Evolutionary conservation across 768 basidiomycete genomes (phyloP).

Genomic region (Trametes meyenii): DNA sequence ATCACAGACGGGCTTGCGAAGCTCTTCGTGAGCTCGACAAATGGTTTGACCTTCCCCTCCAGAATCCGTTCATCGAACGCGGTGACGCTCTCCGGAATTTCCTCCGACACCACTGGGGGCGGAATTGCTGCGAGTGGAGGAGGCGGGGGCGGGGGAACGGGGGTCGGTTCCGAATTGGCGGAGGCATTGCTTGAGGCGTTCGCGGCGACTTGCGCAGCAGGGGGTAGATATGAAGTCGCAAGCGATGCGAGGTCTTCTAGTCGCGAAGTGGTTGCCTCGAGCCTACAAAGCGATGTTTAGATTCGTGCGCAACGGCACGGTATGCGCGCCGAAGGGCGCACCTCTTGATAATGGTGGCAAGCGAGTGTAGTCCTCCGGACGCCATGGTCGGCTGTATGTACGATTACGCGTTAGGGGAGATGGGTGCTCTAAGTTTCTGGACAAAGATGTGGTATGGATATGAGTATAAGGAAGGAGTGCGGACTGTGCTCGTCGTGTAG

Average conservation of each 20-base stretch:
- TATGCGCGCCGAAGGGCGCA: constrained; percentile 30
- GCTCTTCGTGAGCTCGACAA: constrained; percentile 68
- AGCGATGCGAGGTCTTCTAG: constrained; percentile 85
- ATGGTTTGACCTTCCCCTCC: constrained; percentile 72
- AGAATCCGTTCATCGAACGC: constrained; percentile 79
- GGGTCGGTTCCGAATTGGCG: constrained; percentile 24
- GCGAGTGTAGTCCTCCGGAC: constrained; percentile 60
- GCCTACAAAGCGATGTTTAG: constrained; percentile 44
- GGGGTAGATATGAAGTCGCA: constrained; percentile 29
- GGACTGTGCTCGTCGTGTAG: constrained; percentile 3
- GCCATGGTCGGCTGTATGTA: constrained; percentile 24
- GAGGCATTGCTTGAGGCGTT: constrained; percentile 24
- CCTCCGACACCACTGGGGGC: constrained; percentile 38
- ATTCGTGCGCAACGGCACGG: background rate
- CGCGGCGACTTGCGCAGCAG: constrained; percentile 24
- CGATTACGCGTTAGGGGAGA: background rate
- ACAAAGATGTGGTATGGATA: constrained; percentile 7
- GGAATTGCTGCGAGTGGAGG: constrained; percentile 43
- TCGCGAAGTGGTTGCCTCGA: constrained; percentile 91
- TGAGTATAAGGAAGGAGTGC: background rate
- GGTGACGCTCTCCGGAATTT: constrained; percentile 59
- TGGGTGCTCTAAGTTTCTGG: background rate
- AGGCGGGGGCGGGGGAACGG: constrained; percentile 34
- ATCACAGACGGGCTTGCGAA: constrained; percentile 71
- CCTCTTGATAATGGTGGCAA: constrained; percentile 86